phyloP scores from a whole-genome alignment of 2,329 filamentous ascomycete species.

The Epichloe hybrida region DNA sequence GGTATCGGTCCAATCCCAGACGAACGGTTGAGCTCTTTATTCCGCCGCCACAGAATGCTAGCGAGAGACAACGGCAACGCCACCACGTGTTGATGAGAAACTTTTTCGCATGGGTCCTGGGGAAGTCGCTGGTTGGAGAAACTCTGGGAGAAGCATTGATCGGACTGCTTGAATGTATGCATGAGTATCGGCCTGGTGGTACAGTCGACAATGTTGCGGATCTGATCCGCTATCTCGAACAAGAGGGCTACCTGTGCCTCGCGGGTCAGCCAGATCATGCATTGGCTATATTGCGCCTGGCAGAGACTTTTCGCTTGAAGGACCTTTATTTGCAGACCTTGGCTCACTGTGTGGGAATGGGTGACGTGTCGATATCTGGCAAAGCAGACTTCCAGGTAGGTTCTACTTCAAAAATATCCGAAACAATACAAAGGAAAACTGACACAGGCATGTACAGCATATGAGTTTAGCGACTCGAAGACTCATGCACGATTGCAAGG shows the following conservation, averaged over 20 bases:
- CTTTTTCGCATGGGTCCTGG: conserved; percentile 58
- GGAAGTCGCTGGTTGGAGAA: conserved; percentile 52
- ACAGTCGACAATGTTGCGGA: conserved; percentile 46
- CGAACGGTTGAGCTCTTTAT: conserved; percentile 50
- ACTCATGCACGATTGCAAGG: conserved; percentile 47
- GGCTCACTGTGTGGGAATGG: conserved; percentile 68
- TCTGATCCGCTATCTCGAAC: conserved; percentile 42
- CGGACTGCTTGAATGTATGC: conserved; percentile 50
- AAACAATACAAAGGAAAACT: background rate
- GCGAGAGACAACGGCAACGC: conserved; percentile 39
- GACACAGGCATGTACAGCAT: conserved; percentile 20
- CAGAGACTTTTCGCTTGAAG: conserved; percentile 49
- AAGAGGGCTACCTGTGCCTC: conserved; percentile 57
- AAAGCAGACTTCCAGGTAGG: conserved; percentile 49
- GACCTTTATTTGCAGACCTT: conserved; percentile 63
- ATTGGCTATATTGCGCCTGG: conserved; percentile 51
- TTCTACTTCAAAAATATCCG: conserved; percentile 1
- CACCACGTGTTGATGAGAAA: conserved; percentile 62
- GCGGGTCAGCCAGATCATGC: conserved; percentile 53
- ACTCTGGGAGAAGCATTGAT: conserved; percentile 52
- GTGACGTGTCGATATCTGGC: conserved; percentile 36
- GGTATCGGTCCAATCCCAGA: conserved; percentile 17
- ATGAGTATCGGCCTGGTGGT: conserved; percentile 43
- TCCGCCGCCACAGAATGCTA: conserved; percentile 43
- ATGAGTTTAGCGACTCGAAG: conserved; percentile 42